Evolutionary conservation across 768 basidiomycete species (phyloP).

Genomic region (Tulasnella sp.): DNA sequence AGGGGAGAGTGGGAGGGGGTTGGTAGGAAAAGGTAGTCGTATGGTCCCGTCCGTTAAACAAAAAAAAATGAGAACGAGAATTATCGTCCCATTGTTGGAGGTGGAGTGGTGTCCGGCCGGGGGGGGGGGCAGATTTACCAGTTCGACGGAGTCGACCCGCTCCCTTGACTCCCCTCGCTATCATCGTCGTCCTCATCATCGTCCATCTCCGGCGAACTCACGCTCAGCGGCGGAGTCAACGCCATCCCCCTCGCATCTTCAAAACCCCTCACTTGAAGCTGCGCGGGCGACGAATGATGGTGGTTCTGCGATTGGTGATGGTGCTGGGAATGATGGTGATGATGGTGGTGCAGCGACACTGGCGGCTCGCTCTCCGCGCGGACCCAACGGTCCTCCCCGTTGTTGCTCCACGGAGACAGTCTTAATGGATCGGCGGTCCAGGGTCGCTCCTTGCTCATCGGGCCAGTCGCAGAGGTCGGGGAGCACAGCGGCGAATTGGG

Average conservation of each 20-base stretch:
- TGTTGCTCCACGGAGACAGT: background rate
- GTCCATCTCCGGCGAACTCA: conserved; percentile 3
- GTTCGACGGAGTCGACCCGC: background rate
- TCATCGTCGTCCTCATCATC: background rate
- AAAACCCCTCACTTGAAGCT: background rate
- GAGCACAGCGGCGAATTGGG: background rate
- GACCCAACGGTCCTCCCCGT: background rate
- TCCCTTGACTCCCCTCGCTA: background rate
- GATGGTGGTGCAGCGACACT: background rate
- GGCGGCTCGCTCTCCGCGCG: conserved; percentile 3
- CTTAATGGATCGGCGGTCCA: background rate
- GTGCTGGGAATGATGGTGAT: background rate
- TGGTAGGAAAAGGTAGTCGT: background rate
- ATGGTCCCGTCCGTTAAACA: too few relatives aligned
- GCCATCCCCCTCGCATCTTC: background rate
- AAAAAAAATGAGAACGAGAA: too few relatives aligned
- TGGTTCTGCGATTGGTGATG: too few relatives aligned
- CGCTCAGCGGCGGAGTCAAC: conserved; percentile 1
- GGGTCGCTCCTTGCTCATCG: background rate
- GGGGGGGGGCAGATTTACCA: conserved; percentile 3
- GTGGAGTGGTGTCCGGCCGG: background rate
- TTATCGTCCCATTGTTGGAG: background rate
- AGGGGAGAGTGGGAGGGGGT: background rate
- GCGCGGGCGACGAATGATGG: background rate
- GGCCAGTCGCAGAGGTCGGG: background rate